Evolutionary conservation across 164 flowering plant species (phyloP).

Genomic region (Liquidambar formosana): DNA sequence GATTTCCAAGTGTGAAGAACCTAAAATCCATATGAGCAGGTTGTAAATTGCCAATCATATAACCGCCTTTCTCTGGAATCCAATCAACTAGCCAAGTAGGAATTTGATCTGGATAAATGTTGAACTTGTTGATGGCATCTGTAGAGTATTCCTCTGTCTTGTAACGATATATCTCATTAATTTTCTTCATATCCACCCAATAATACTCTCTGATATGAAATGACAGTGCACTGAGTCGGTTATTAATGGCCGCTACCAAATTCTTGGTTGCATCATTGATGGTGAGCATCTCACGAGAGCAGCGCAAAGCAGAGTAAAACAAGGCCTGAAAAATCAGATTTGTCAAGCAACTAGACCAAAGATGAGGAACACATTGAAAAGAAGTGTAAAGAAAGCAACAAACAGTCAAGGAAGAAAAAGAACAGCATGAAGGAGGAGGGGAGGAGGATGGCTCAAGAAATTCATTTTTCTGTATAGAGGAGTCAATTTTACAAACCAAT

Average conservation of each 20-base stretch:
- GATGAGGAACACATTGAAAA: constrained; percentile 9
- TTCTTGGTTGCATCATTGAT: constrained; percentile 41
- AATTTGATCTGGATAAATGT: constrained; percentile 48
- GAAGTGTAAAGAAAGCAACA: too few relatives aligned
- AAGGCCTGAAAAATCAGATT: constrained; percentile 32
- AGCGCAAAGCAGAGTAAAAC: constrained; percentile 43
- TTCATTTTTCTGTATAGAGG: too few relatives aligned
- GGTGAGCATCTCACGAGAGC: constrained; percentile 42
- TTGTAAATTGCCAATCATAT: constrained; percentile 44
- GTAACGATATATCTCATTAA: constrained; percentile 50
- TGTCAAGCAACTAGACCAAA: neutral
- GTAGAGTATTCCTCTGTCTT: constrained; percentile 52
- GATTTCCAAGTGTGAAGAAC: constrained; percentile 50
- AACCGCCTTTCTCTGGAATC: constrained; percentile 49
- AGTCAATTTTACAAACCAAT: too few relatives aligned
- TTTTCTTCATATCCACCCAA: constrained; percentile 47
- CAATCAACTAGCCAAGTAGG: constrained; percentile 51
- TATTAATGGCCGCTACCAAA: constrained; percentile 38
- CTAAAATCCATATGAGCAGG: constrained; percentile 55
- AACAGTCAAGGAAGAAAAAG: too few relatives aligned
- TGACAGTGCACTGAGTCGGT: constrained; percentile 45
- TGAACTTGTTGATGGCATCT: constrained; percentile 48
- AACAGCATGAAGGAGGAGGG: too few relatives aligned
- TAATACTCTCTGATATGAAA: constrained; percentile 50
- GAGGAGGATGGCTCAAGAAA: too few relatives aligned